phyloP scores from a whole-genome alignment of 179 eudicot genomes.

The Beta macrorhiza region DNA sequence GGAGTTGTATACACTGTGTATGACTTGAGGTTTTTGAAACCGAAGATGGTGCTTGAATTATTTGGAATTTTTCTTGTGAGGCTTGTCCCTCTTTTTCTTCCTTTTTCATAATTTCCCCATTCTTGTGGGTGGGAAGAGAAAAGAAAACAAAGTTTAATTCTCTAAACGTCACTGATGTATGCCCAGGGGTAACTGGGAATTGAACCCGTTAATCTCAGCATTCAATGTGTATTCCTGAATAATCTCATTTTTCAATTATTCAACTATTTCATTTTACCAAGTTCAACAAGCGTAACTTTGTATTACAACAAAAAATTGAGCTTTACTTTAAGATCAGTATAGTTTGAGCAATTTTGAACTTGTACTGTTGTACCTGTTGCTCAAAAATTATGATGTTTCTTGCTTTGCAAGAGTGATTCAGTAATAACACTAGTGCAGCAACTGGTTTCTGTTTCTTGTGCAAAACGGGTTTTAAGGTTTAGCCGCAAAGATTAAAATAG shows the following conservation, averaged over 20 bases:
- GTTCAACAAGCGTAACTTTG: too few relatives aligned
- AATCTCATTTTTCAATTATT: too few relatives aligned
- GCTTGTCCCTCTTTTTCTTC: background rate
- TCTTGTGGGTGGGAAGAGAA: background rate
- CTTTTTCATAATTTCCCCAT: background rate
- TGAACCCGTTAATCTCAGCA: too few relatives aligned
- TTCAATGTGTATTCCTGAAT: too few relatives aligned
- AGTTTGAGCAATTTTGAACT: background rate
- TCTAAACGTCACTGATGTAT: background rate
- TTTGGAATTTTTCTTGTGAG: background rate
- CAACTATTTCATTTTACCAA: too few relatives aligned
- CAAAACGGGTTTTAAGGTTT: background rate
- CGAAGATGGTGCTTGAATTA: background rate
- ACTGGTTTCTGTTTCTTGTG: background rate
- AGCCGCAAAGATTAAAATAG: background rate
- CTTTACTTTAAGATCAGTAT: background rate
- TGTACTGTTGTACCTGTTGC: background rate
- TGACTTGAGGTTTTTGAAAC: background rate
- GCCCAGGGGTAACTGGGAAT: background rate
- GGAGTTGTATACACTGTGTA: background rate
- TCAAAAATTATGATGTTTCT: background rate
- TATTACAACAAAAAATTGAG: background rate
- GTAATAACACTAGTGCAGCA: background rate
- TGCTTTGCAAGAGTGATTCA: background rate
- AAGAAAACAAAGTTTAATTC: background rate